These are phyloP conservation scores for Lichtheimia ornata DNA, from an alignment of 371 early-diverging fungal species.

Conservation along the genomic window DNA sequence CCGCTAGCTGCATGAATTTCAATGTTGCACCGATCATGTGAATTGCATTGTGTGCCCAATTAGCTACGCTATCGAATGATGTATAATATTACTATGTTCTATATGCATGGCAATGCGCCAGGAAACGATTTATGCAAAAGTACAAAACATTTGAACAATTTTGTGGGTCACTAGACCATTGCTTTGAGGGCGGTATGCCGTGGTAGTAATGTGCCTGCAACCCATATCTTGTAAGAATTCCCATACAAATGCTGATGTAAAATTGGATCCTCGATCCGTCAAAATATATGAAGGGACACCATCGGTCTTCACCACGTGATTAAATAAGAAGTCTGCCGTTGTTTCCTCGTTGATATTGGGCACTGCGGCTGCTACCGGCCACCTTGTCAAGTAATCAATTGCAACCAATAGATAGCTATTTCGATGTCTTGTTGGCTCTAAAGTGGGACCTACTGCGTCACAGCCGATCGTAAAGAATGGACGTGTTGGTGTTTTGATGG, in stretches of 20 bases:
- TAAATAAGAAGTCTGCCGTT: slow-evolving; percentile 17
- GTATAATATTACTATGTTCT: too few relatives aligned
- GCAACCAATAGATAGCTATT: slow-evolving; percentile 23
- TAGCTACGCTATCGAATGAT: too few relatives aligned
- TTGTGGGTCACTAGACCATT: too few relatives aligned
- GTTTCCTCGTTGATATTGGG: slow-evolving; percentile 17
- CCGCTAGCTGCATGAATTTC: too few relatives aligned
- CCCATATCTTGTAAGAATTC: slow-evolving; percentile 11
- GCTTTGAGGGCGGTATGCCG: slow-evolving; percentile 28
- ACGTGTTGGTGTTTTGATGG: slow-evolving; percentile 3
- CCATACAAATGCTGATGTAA: slow-evolving; percentile 8
- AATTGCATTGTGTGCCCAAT: too few relatives aligned
- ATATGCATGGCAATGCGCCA: too few relatives aligned
- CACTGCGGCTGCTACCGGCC: slow-evolving; percentile 18
- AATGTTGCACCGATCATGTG: too few relatives aligned
- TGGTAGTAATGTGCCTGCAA: slow-evolving; percentile 18
- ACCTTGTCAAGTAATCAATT: too few relatives aligned
- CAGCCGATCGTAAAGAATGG: slow-evolving; percentile 19
- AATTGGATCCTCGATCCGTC: slow-evolving; percentile 28
- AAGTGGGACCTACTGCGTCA: slow-evolving; percentile 25
- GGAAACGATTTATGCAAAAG: too few relatives aligned
- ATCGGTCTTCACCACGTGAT: slow-evolving; percentile 12
- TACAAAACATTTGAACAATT: too few relatives aligned
- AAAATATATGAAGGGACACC: slow-evolving; percentile 16
- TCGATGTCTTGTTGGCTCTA: not conserved